phyloP scores from a whole-genome alignment of 805 yeast genomes.

The Candida easanensis region DNA sequence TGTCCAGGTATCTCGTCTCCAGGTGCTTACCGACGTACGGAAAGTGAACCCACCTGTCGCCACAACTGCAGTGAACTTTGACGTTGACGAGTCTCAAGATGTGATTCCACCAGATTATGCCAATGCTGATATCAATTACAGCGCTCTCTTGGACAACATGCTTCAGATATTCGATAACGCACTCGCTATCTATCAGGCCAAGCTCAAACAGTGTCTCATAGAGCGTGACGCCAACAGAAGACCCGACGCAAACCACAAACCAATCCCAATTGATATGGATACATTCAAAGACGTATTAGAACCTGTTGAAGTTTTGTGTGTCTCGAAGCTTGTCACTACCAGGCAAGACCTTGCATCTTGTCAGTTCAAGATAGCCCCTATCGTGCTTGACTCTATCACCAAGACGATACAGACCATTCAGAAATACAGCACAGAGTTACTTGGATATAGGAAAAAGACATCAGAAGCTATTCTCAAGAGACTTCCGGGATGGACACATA shows the following conservation, averaged over 20 bases:
- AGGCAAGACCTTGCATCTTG: slow-evolving; percentile 26
- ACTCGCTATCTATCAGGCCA: slow-evolving; percentile 28
- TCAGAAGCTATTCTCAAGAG: slow-evolving; percentile 26
- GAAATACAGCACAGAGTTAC: slow-evolving; percentile 26
- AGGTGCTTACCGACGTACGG: slow-evolving; percentile 5
- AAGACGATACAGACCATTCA: slow-evolving; percentile 20
- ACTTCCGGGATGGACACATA: slow-evolving; percentile 36
- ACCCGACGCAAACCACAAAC: slow-evolving; percentile 29
- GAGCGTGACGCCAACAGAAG: slow-evolving; percentile 33
- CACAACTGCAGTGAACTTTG: slow-evolving; percentile 20
- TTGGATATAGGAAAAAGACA: slow-evolving; percentile 24
- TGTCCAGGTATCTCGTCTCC: slow-evolving; percentile 8
- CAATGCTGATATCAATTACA: slow-evolving; percentile 7
- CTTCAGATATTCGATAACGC: slow-evolving; percentile 28
- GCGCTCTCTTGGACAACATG: slow-evolving; percentile 8
- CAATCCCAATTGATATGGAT: slow-evolving; percentile 27
- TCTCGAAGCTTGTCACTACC: slow-evolving; percentile 31
- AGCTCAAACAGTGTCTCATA: slow-evolving; percentile 27
- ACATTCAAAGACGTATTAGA: slow-evolving; percentile 31
- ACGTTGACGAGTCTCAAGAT: slow-evolving; percentile 22
- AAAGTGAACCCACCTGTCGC: slow-evolving; percentile 10
- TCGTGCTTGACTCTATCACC: slow-evolving; percentile 26
- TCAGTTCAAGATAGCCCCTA: slow-evolving; percentile 29
- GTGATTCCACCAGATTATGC: slow-evolving; percentile 4
- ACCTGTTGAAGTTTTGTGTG: slow-evolving; percentile 33